Evolutionary conservation across 2,329 filamentous ascomycete species (phyloP).

Genomic region (Periconia sp.): DNA sequence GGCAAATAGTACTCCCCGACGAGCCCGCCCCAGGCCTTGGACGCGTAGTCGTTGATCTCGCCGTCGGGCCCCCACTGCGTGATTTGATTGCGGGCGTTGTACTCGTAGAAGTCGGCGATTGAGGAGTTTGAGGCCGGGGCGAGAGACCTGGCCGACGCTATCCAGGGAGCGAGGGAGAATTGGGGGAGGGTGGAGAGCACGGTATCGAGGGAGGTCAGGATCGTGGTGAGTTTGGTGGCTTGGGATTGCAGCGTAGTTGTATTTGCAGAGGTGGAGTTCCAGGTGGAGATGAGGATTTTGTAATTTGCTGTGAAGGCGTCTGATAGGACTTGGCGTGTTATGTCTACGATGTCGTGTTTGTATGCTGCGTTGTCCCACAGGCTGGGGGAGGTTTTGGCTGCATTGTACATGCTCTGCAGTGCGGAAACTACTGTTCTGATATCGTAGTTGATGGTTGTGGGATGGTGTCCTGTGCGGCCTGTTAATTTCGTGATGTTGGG

Average conservation of each 20-base stretch:
- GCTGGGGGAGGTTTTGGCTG: constrained; percentile 32
- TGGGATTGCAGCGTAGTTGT: constrained; percentile 2
- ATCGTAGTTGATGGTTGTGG: constrained; percentile 53
- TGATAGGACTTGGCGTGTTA: constrained; percentile 56
- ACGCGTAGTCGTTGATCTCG: constrained; percentile 58
- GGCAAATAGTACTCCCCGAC: constrained; percentile 55
- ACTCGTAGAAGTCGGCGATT: constrained; percentile 48
- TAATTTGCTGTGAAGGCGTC: constrained; percentile 55
- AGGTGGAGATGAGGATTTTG: constrained; percentile 43
- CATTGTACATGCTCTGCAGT: constrained; percentile 49
- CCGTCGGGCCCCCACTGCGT: constrained; percentile 58
- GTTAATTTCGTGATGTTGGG: constrained; percentile 52
- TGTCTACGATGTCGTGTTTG: constrained; percentile 56
- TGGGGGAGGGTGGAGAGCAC: constrained; percentile 51
- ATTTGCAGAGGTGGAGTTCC: constrained; percentile 27
- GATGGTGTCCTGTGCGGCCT: constrained; percentile 49
- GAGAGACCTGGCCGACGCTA: constrained; percentile 43
- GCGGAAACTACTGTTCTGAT: constrained; percentile 45
- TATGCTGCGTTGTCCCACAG: constrained; percentile 54
- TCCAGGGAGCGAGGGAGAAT: constrained; percentile 53
- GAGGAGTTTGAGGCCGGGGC: constrained; percentile 16
- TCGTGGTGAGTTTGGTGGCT: constrained; percentile 8
- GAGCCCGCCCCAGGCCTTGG: constrained; percentile 57
- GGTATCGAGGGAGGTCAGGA: constrained; percentile 46
- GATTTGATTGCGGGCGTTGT: constrained; percentile 58